Conservation (phyloP, 768 basidiomycete genomes). For the Russula emetica region DNA sequence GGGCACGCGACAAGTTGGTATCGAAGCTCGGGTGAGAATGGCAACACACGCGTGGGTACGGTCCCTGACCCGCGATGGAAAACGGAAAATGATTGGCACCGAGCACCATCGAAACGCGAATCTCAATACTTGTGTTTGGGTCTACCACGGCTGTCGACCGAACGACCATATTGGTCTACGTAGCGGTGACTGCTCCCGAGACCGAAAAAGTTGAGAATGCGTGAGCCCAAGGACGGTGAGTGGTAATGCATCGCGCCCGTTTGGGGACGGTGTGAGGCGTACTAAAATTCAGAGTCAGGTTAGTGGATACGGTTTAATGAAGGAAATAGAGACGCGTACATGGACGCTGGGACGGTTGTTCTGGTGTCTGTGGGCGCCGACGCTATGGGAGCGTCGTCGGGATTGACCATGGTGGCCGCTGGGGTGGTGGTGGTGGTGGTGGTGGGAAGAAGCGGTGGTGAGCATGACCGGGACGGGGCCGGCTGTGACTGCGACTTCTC, state of each 20-base stretch:
- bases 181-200: slow-evolving; percentile 30
- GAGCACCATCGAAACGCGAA: background rate
- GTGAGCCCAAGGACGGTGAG: slow-evolving; percentile 35
- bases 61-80: slow-evolving; percentile 19
- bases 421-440: background rate
- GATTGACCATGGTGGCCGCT: slow-evolving; percentile 10
- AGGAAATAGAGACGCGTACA: slow-evolving; percentile 19
- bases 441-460: slow-evolving; percentile 7
- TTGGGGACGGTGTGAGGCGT: slow-evolving; percentile 9
- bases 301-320: background rate
- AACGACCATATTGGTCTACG: slow-evolving; percentile 50
- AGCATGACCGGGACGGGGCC: slow-evolving; percentile 26
- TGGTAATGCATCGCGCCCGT: slow-evolving; percentile 15
- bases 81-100: slow-evolving; percentile 10
- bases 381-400: slow-evolving; percentile 24
- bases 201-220: slow-evolving; percentile 40
- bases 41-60: slow-evolving; percentile 5
- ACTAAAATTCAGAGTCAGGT: slow-evolving; percentile 6
- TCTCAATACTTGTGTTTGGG: slow-evolving; percentile 9
- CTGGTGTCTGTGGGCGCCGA: slow-evolving; percentile 10
- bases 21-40: slow-evolving; percentile 21
- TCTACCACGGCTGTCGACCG: slow-evolving; percentile 15
- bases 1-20: slow-evolving; percentile 17
- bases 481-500: slow-evolving; percentile 25
- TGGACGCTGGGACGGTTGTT: slow-evolving; percentile 13